Evolutionary conservation across 176 grass and related monocot genomes (phyloP).

Genomic region (Eragrostis curvula): DNA sequence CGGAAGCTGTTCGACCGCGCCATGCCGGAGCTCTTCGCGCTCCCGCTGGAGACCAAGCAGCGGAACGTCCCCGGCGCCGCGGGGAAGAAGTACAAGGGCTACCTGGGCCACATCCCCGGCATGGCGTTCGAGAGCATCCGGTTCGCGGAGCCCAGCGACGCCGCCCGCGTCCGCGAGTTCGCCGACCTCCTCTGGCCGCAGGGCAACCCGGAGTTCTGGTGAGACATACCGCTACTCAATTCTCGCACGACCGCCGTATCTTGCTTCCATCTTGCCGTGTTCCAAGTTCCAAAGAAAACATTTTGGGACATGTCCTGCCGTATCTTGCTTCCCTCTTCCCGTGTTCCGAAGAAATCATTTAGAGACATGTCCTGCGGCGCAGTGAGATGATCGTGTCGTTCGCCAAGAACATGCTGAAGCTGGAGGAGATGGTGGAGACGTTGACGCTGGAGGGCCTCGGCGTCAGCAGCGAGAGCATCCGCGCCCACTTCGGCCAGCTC

Average conservation of each 20-base stretch:
- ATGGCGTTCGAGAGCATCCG: slow-evolving; percentile 55
- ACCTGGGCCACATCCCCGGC: slow-evolving; percentile 47
- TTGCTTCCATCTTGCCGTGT: not conserved
- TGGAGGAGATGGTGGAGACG: slow-evolving; percentile 38
- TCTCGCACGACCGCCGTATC: no score
- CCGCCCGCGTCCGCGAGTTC: slow-evolving; percentile 42
- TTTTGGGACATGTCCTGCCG: not conserved
- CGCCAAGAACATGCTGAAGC: slow-evolving; percentile 24
- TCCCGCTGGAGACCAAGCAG: slow-evolving; percentile 52
- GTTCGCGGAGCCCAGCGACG: slow-evolving; percentile 11
- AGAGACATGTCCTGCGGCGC: not conserved
- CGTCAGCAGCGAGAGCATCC: slow-evolving; percentile 5
- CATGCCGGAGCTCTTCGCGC: slow-evolving; percentile 53
- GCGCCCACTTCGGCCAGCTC: not conserved
- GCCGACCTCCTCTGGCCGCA: slow-evolving; percentile 49
- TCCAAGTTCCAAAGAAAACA: not conserved
- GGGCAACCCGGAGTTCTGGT: slow-evolving; percentile 61
- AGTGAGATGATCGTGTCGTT: slow-evolving; percentile 26
- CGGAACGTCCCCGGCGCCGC: not conserved
- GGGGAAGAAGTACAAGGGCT: slow-evolving; percentile 25
- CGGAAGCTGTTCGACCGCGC: slow-evolving; percentile 38
- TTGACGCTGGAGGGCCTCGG: slow-evolving; percentile 43
- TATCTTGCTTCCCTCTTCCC: no score
- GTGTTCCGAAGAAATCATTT: not conserved
- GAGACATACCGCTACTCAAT: not conserved